Evolutionary conservation across 371 early-diverging fungal genomes (phyloP), one percentile per base, ranked within the genome.

Genomic region (Mortierella sp.): DNA sequence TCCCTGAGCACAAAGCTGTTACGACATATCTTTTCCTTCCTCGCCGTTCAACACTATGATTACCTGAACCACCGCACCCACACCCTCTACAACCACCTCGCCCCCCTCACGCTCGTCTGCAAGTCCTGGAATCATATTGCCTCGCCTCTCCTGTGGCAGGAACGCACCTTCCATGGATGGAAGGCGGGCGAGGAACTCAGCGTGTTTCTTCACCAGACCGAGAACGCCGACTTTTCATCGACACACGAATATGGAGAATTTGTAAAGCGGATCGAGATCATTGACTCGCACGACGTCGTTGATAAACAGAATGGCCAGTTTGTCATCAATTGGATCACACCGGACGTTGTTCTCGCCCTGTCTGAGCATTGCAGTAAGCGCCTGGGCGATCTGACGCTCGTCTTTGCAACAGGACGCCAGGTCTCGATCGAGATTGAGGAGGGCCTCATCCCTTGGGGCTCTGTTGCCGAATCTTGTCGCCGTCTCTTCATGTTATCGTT

Each of bases 291-390:
- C 50, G 76, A 76, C 34, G 76, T 76, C 0, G 76, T 76, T 50
- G 76, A 76, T 46, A 76, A 76, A 30, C 64, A 76, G 50, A 76
- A 76, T 53, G 76, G 76, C 2, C 65, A 76, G 65, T 76, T 76
- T 50, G 76, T 76, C 57, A 76, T 76, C 58, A 76, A 76, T 42
- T 76, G 76, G 76, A 76, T 76, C 59, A 76, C 76, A 3, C 76
- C 76, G 34, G 76, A 76, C 31, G 76, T 76, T 12, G 62, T 69
- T 50, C 70, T 76, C 31, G 76, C 76, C 42, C 49, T 76, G 31
- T 76, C 70, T 8, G 76, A 76, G 55, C 76, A 76, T 47, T 76
- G 76, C 54, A 60, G 70, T 30, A 68, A 64, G 42, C 64, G 76
- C 1, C 65, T 76, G 4, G 41, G 70, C 15, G 76, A 76, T 19